These are phyloP conservation scores for Arabidopsis suecica DNA, from an alignment of 345 rosid species.

Conservation along the genomic window DNA sequence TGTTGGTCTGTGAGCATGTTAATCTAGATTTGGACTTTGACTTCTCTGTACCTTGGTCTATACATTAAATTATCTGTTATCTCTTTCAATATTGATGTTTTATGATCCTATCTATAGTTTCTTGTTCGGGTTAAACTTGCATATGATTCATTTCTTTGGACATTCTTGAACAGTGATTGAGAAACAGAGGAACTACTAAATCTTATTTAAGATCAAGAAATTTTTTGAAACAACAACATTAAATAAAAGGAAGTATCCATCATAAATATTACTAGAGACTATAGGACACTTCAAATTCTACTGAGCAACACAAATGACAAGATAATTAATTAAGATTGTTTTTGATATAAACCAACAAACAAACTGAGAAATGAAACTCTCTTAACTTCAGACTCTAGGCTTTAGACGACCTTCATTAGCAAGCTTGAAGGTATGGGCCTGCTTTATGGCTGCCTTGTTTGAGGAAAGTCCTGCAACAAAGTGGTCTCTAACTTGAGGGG, in stretches of 20 bases:
- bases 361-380: conserved; percentile 27
- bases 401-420: conserved; percentile 87
- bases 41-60: conserved; percentile 34
- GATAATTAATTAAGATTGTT: conserved; percentile 40
- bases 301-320: conserved; percentile 37
- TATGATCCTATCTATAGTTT: conserved; percentile 7
- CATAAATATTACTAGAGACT: conserved; percentile 43
- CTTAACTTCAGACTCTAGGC: conserved; percentile 51
- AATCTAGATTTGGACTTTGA: conserved; percentile 33
- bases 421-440: conserved; percentile 80
- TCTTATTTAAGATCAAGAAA: conserved; percentile 30
- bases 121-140: conserved; percentile 7
- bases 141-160: not conserved
- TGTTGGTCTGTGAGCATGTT: conserved; percentile 31
- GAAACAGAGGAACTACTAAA: conserved; percentile 33
- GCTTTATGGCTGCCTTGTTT: conserved; percentile 75
- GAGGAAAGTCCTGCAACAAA: conserved; percentile 66
- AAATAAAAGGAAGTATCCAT: conserved; percentile 37
- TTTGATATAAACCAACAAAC: conserved; percentile 34
- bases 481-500: conserved; percentile 75
- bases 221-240: conserved; percentile 25
- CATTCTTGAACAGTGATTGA: conserved; percentile 14
- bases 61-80: not conserved
- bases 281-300: conserved; percentile 34
- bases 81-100: conserved; percentile 30